Evolutionary conservation across 495 filamentous ascomycete species (phyloP).

Genomic region (Xylaria nigripes): DNA sequence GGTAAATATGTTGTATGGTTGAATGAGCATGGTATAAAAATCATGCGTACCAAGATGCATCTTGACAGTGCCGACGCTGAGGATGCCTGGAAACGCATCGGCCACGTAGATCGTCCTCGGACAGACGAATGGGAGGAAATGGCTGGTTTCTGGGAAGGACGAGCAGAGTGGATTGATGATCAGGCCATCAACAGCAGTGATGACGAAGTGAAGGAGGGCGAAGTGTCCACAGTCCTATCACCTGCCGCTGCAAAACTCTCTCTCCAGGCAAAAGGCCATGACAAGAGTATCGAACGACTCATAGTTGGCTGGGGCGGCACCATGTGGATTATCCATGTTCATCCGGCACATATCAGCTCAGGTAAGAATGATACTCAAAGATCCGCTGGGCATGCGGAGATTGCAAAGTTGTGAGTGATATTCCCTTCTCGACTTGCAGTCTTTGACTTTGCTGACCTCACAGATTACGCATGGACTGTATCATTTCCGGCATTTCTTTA

Average conservation of each 20-base stretch:
- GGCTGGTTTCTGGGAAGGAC: conserved; percentile 86
- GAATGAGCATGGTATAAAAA: conserved; percentile 93
- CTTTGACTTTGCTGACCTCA: conserved; percentile 21
- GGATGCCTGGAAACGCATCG: conserved; percentile 90
- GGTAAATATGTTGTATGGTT: conserved; percentile 90
- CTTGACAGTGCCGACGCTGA: conserved; percentile 70
- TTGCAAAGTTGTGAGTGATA: conserved; percentile 72
- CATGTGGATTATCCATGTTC: conserved; percentile 90
- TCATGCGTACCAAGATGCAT: conserved; percentile 85
- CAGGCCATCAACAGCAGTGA: conserved; percentile 53
- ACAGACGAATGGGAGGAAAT: conserved; percentile 83
- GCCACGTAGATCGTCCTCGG: conserved; percentile 78
- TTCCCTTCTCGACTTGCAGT: background rate
- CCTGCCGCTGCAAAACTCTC: conserved; percentile 41
- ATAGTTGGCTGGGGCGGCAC: conserved; percentile 92
- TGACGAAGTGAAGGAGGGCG: conserved; percentile 30
- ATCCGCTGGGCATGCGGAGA: conserved; percentile 72
- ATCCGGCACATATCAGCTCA: conserved; percentile 59
- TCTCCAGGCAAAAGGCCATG: conserved; percentile 34
- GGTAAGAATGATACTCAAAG: conserved; percentile 64
- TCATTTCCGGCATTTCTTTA: conserved; percentile 91
- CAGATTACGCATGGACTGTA: conserved; percentile 90
- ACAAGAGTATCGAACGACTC: conserved; percentile 60
- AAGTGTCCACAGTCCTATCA: conserved; percentile 21
- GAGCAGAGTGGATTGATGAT: conserved; percentile 87